Percentiles rank a stretch among this genome's conserved stretches.
Evolutionary conservation across 2,329 filamentous ascomycete species (phyloP).

Genomic region (Mycocentrospora acerina): DNA sequence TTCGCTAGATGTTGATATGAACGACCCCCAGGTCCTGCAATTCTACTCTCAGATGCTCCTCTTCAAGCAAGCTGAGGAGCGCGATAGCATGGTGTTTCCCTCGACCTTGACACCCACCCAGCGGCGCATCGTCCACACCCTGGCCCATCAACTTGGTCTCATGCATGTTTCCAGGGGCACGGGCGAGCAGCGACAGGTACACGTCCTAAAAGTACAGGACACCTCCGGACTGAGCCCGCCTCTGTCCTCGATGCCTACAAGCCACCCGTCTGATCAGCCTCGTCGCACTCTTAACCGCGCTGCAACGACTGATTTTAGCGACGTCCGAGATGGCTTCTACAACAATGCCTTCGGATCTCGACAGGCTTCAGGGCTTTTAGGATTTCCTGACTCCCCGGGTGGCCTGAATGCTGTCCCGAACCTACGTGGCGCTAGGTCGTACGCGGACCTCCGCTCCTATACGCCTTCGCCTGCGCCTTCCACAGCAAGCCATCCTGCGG

Average conservation of each 20-base stretch:
- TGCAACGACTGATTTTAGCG: slow-evolving; percentile 95
- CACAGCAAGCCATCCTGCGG: slow-evolving; percentile 80
- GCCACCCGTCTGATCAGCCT: slow-evolving; percentile 72
- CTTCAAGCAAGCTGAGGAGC: slow-evolving; percentile 77
- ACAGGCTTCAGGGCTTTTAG: slow-evolving; percentile 78
- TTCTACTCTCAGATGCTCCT: slow-evolving; percentile 89
- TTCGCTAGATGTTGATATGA: slow-evolving; percentile 74
- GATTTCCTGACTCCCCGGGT: slow-evolving; percentile 72
- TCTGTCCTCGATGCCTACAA: slow-evolving; percentile 61
- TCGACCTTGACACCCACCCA: slow-evolving; percentile 77
- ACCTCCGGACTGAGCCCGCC: slow-evolving; percentile 62
- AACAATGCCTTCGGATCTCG: slow-evolving; percentile 67
- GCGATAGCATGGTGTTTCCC: slow-evolving; percentile 83
- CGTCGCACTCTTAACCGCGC: slow-evolving; percentile 86
- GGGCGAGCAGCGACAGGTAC: slow-evolving; percentile 84
- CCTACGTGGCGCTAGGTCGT: slow-evolving; percentile 91
- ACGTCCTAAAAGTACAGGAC: slow-evolving; percentile 74
- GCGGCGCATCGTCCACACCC: slow-evolving; percentile 86
- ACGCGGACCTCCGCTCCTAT: slow-evolving; percentile 91
- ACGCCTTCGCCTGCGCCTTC: slow-evolving; percentile 91
- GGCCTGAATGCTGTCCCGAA: slow-evolving; percentile 71
- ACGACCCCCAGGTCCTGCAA: slow-evolving; percentile 81
- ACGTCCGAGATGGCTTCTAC: slow-evolving; percentile 73
- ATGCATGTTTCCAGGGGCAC: slow-evolving; percentile 88
- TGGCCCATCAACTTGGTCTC: slow-evolving; percentile 92